phyloP scores from a whole-genome alignment of 306 rosid species.

The Medicago arabica region DNA sequence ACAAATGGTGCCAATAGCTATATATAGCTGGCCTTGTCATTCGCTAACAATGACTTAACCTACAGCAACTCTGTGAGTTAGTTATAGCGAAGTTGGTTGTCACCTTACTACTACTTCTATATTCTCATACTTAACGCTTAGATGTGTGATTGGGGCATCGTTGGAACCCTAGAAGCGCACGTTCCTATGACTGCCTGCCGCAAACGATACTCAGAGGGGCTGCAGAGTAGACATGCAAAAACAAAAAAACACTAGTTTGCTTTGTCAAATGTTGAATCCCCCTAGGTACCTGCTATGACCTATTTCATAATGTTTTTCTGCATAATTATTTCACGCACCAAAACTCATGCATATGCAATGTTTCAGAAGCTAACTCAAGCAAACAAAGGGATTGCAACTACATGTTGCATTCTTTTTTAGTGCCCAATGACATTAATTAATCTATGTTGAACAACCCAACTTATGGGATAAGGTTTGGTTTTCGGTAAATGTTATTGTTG shows the following conservation, averaged over 20 bases:
- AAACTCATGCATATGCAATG: not conserved
- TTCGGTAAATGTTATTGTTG: not conserved
- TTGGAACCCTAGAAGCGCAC: not conserved
- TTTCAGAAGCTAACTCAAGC: slow-evolving; percentile 20
- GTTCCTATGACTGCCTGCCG: not conserved
- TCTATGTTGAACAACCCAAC: slow-evolving; percentile 14
- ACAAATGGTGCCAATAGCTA: no score
- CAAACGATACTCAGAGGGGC: no score
- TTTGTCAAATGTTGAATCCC: slow-evolving; percentile 25
- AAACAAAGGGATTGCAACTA: slow-evolving; percentile 21
- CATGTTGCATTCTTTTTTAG: slow-evolving; percentile 25
- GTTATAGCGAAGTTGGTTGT: no score
- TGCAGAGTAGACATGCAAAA: no score
- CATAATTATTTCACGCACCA: not conserved
- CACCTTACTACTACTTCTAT: no score
- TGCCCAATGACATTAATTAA: slow-evolving; percentile 3
- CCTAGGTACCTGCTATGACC: not conserved
- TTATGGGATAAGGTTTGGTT: not conserved
- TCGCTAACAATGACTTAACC: no score
- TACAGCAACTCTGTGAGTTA: no score
- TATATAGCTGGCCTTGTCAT: no score
- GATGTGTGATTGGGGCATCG: not conserved
- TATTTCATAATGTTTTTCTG: slow-evolving; percentile 19
- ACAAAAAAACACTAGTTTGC: not conserved
- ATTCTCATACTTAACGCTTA: not conserved